Percentiles rank a stretch among this genome's conserved stretches.
Conservation (phyloP, 2,329 filamentous ascomycete genomes). For the Teratosphaeria zuluensis region DNA sequence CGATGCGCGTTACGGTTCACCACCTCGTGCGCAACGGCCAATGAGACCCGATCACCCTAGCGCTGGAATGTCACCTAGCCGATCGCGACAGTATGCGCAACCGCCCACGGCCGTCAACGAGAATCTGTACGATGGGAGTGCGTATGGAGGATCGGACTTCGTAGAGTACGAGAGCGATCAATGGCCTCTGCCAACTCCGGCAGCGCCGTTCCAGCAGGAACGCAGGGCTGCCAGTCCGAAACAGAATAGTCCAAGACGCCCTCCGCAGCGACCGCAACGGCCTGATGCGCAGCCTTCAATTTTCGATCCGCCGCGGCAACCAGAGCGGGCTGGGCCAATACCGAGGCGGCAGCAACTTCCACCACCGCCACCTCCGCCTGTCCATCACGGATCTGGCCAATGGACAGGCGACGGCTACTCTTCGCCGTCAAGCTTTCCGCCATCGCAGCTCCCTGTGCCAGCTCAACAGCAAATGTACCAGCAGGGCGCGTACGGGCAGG, state of each 20-base stretch:
- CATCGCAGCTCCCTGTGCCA: slow-evolving; percentile 1
- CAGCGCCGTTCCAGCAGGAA: slow-evolving; percentile 1
- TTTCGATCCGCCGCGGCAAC: slow-evolving; percentile 10
- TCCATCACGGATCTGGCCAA: slow-evolving; percentile 21
- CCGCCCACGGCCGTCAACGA: slow-evolving; percentile 9
- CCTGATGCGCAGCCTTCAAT: slow-evolving; percentile 11
- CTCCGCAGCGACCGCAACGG: slow-evolving; percentile 20
- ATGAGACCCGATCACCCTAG: slow-evolving; percentile 10
- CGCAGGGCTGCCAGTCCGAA: background rate
- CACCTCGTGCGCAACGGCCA: slow-evolving; percentile 8
- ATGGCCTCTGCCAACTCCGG: slow-evolving; percentile 16
- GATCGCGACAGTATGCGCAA: slow-evolving; percentile 2
- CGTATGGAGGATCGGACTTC: slow-evolving; percentile 12
- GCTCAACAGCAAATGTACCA: slow-evolving; percentile 3
- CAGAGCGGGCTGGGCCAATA: slow-evolving; percentile 8
- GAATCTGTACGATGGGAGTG: slow-evolving; percentile 18
- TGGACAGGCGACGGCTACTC: slow-evolving; percentile 22
- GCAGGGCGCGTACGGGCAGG: slow-evolving; percentile 4
- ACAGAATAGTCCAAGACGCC: slow-evolving; percentile 10
- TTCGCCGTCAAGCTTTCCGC: slow-evolving; percentile 8
- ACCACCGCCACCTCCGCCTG: slow-evolving; percentile 8
- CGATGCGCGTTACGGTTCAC: slow-evolving; percentile 4
- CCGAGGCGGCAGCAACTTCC: slow-evolving; percentile 4
- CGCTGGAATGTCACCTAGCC: slow-evolving; percentile 1
- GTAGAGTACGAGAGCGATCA: slow-evolving; percentile 9